phyloP scores from a whole-genome alignment of 2,329 filamentous ascomycete species.

The Monilinia fructicola region DNA sequence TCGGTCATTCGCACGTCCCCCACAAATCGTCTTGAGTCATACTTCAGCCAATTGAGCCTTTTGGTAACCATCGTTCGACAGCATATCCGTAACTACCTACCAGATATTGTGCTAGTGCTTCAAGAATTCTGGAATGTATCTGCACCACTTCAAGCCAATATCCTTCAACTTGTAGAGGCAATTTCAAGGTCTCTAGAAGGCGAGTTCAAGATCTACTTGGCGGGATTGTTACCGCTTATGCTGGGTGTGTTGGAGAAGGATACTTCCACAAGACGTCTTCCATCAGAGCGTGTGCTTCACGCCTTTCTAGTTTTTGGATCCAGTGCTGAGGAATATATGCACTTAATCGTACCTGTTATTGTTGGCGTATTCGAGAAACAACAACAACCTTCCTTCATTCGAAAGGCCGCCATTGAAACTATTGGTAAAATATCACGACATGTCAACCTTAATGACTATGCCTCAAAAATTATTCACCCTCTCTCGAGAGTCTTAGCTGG shows the following conservation, averaged over 20 bases:
- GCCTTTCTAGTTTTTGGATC: slow-evolving; percentile 95
- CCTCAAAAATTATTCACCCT: slow-evolving; percentile 93
- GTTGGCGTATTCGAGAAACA: slow-evolving; percentile 91
- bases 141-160: slow-evolving; percentile 81
- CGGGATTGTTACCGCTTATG: slow-evolving; percentile 87
- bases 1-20: slow-evolving; percentile 82
- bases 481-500: slow-evolving; percentile 77
- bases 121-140: slow-evolving; percentile 88
- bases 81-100: slow-evolving; percentile 89
- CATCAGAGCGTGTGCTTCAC: slow-evolving; percentile 88
- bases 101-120: slow-evolving; percentile 80
- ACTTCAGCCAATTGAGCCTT: slow-evolving; percentile 94
- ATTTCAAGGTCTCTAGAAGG: slow-evolving; percentile 92
- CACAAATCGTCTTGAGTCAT: slow-evolving; percentile 79
- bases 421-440: slow-evolving; percentile 91
- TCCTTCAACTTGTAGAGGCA: slow-evolving; percentile 86
- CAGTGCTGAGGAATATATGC: slow-evolving; percentile 98
- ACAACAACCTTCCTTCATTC: slow-evolving; percentile 73
- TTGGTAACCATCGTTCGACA: slow-evolving; percentile 94
- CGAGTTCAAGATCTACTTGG: slow-evolving; percentile 96
- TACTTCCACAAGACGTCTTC: slow-evolving; percentile 67
- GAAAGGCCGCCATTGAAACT: slow-evolving; percentile 89
- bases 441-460: slow-evolving; percentile 96
- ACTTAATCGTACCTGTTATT: slow-evolving; percentile 93
- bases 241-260: slow-evolving; percentile 91